Base-by-base conservation (phyloP, 1,284 basidiomycete species). In the Ustilago sp. region DNA sequence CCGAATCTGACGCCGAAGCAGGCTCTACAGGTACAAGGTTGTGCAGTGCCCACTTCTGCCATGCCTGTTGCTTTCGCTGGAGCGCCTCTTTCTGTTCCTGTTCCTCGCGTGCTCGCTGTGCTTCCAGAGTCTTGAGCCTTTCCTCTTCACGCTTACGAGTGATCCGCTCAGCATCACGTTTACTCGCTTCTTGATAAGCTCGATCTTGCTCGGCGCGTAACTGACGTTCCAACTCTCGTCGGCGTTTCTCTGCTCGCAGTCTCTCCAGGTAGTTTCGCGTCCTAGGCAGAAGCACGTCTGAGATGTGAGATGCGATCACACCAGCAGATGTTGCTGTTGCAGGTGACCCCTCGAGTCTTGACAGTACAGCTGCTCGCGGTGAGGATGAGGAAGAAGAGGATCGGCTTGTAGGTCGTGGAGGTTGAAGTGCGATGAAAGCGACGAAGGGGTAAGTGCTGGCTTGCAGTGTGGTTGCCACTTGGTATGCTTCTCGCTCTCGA, bases 371-470 rank as follows among this genome's bases (percentile, higher is more conserved):
- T 3, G 80, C 77, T 35, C 80, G 70, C 17, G 79, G 71, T 5
- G 69, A 69, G 4, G 58, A 48, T 0, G 63, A 61, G 3, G 58
- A 63, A 12, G 59, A 38, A n/a, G 62, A 63, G 6, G 54, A 31
- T 31, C 76, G 45, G n/a, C 64, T 68, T 9, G 70, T 39, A 12
- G 74, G 65, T 32, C 80, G 75, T n/a, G 80, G 66, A 59, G 94
- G 92, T 80, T 97, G 93, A 39, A 96, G 89, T 0, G 94, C 92
- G 54, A 96, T 87, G 85, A 98, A 98, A 0, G 93, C 93, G 55
- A 98, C 89, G 72, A 95, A 95, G 0, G 95, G 95, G 80, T 93
- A 97, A 0, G 94, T 94, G 3, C 94, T 96, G 1, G 92, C 91
- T 80, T 93, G 91, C 0, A 97, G 88, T 77, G 95, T 94, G 80